These are phyloP conservation scores for Prunus persica DNA, from an alignment of 306 rosid genomes.

Conservation along the genomic window DNA sequence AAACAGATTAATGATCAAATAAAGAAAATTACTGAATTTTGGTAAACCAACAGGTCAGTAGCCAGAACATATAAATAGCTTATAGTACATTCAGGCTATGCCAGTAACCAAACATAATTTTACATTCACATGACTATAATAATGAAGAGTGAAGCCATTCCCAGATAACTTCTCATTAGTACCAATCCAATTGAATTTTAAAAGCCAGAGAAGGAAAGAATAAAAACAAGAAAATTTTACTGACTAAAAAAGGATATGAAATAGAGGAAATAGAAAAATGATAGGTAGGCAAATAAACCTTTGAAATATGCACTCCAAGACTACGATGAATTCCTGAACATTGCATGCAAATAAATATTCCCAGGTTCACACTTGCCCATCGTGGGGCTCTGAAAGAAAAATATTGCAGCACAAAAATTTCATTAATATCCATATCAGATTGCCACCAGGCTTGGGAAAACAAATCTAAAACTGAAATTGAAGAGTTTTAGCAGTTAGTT, in stretches of 20 bases:
- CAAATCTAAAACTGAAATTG: not conserved
- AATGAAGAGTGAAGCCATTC: not conserved
- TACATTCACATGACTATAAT: not conserved
- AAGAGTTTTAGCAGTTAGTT: not conserved
- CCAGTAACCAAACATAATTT: not conserved
- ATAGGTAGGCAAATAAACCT: conserved; percentile 39
- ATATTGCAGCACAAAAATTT: not conserved
- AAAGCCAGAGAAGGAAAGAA: not conserved
- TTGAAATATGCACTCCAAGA: conserved; percentile 94
- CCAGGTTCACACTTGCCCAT: conserved; percentile 97
- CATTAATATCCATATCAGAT: not conserved
- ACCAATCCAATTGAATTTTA: not conserved
- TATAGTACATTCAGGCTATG: not conserved
- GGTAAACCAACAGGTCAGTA: not conserved
- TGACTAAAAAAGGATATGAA: not conserved
- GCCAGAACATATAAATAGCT: not conserved
- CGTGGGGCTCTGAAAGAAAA: conserved; percentile 74
- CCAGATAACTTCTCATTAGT: not conserved
- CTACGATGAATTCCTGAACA: conserved; percentile 96
- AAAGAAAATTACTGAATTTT: not conserved
- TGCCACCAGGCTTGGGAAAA: not conserved
- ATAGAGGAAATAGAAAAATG: not conserved
- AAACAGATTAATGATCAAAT: conserved; percentile 1
- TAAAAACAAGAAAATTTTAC: not conserved
- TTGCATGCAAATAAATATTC: conserved; percentile 90